Evolutionary conservation across 495 filamentous ascomycete species (phyloP).

Genomic region (Daldinia decipiens): DNA sequence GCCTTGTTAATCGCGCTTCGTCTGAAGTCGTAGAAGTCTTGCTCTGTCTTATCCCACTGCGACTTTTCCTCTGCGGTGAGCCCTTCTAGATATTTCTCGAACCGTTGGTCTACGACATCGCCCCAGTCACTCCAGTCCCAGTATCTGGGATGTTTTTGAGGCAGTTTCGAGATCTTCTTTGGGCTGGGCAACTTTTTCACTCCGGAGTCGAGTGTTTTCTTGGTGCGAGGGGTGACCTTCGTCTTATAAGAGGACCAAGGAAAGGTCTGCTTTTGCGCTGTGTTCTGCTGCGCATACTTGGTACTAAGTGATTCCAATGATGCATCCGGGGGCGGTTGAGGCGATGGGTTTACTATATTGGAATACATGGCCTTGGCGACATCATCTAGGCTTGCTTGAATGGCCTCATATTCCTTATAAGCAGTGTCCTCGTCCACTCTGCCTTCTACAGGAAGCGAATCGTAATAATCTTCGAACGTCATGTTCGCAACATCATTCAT

Average conservation of each 20-base stretch:
- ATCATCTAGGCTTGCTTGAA: neutral
- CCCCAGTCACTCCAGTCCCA: constrained; percentile 2
- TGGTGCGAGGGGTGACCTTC: no score
- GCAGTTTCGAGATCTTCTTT: neutral
- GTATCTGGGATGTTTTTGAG: neutral
- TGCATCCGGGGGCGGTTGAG: no score
- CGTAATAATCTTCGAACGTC: constrained; percentile 19
- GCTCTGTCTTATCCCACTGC: neutral
- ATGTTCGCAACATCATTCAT: neutral
- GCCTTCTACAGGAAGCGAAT: neutral
- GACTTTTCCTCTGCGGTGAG: neutral
- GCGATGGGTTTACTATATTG: neutral
- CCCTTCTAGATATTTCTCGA: neutral
- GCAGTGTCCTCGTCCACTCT: neutral
- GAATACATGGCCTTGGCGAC: neutral
- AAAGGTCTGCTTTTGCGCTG: no score
- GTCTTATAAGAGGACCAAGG: no score
- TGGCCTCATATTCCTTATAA: neutral
- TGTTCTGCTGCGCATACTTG: no score
- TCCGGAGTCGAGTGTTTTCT: no score
- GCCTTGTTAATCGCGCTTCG: neutral
- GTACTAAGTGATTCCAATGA: no score
- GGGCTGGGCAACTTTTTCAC: neutral
- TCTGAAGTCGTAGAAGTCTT: neutral
- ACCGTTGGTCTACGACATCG: neutral